Percentiles rank a stretch among this genome's conserved stretches.
phyloP scores from a whole-genome alignment of 148 eudicot species.

The Camellia granthamiana region DNA sequence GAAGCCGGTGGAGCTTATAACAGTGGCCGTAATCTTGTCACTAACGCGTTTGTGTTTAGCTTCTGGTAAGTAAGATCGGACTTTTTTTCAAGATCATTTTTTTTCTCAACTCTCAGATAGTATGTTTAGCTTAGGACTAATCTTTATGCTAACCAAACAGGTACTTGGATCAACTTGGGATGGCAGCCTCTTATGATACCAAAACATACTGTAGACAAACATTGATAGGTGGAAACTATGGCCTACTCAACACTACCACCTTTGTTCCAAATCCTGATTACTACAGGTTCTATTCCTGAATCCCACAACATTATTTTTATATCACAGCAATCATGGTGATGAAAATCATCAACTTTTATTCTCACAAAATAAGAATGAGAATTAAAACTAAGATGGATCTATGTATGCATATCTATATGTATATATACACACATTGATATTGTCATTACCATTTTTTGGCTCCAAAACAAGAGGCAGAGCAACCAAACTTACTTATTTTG shows the following conservation, averaged over 20 bases:
- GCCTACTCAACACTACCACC: slow-evolving; percentile 52
- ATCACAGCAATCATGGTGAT: background rate
- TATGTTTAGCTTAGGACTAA: background rate
- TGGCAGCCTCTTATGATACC: slow-evolving; percentile 63
- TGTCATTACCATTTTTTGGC: too few species aligned
- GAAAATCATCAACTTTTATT: background rate
- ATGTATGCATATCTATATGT: too few species aligned
- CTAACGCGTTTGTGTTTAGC: slow-evolving; percentile 71
- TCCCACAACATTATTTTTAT: background rate
- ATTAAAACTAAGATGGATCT: background rate
- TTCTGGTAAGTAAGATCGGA: slow-evolving; percentile 49
- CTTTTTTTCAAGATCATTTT: background rate
- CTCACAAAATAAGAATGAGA: background rate
- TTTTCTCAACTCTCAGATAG: background rate
- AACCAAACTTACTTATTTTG: too few species aligned
- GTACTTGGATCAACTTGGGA: slow-evolving; percentile 88
- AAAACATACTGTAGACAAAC: slow-evolving; percentile 80
- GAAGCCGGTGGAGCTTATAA: slow-evolving; percentile 88
- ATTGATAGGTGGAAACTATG: slow-evolving; percentile 76
- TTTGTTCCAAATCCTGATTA: slow-evolving; percentile 80
- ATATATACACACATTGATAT: too few species aligned
- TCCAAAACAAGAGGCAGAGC: too few species aligned
- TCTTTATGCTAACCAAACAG: slow-evolving; percentile 24
- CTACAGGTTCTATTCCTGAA: slow-evolving; percentile 47
- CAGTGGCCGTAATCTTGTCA: slow-evolving; percentile 70